These are phyloP conservation scores for Podaxis mareebaensis DNA, from an alignment of 768 basidiomycete genomes.

Conservation along the genomic window DNA sequence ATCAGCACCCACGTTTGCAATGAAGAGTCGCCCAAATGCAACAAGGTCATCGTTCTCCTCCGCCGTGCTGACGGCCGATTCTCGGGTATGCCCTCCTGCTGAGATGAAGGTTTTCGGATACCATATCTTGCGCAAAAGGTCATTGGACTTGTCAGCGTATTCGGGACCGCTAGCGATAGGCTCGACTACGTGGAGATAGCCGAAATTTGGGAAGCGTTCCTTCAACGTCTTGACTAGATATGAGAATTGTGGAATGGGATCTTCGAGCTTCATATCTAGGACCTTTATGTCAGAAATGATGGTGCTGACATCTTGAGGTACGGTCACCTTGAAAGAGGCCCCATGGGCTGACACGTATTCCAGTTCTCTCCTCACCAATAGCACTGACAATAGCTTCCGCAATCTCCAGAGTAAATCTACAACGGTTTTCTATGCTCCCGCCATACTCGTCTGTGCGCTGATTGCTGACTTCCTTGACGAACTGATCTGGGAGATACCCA, in stretches of 20 bases:
- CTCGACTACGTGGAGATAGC: conserved; percentile 55
- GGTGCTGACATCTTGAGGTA: conserved; percentile 13
- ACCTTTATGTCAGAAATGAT: neutral
- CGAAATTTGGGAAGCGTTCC: conserved; percentile 39
- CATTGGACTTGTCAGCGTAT: conserved; percentile 31
- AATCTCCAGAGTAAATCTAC: conserved; percentile 57
- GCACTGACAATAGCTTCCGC: conserved; percentile 49
- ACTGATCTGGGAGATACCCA: conserved; percentile 59
- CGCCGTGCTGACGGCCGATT: conserved; percentile 37
- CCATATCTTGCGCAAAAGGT: conserved; percentile 23
- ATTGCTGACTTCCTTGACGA: conserved; percentile 51
- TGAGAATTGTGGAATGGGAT: conserved; percentile 56
- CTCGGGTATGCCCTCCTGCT: conserved; percentile 55
- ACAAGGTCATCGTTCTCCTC: conserved; percentile 31
- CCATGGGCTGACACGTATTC: conserved; percentile 62
- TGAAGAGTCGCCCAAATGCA: conserved; percentile 31
- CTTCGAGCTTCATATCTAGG: conserved; percentile 51
- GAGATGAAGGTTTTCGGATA: conserved; percentile 37
- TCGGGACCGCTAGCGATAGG: conserved; percentile 26
- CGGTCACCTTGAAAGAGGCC: conserved; percentile 36
- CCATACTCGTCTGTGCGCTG: conserved; percentile 55
- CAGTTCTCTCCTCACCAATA: conserved; percentile 55
- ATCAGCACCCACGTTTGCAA: conserved; percentile 31
- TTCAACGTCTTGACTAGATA: conserved; percentile 46
- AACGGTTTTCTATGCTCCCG: conserved; percentile 39